Evolutionary conservation across 164 flowering plant species (phyloP).

Genomic region (Stephania japonica): DNA sequence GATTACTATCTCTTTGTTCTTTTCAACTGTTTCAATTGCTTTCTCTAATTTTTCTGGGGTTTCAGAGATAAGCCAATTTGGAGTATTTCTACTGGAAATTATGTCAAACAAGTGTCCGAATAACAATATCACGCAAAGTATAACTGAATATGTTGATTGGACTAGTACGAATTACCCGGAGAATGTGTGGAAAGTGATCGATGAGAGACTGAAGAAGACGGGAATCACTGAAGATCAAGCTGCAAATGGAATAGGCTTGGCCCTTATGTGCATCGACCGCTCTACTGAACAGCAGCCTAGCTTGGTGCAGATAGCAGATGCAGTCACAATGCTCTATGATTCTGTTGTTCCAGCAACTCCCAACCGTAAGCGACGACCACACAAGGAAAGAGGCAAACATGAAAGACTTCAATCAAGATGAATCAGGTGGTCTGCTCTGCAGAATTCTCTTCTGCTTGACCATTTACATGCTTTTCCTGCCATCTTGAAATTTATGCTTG

Average conservation of each 20-base stretch:
- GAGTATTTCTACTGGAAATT: constrained; percentile 45
- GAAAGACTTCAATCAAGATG: not conserved
- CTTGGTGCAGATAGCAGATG: constrained; percentile 21
- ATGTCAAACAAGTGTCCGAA: constrained; percentile 31
- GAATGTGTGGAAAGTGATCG: constrained; percentile 32
- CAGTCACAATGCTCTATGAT: constrained; percentile 19
- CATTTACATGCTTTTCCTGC: too few relatives aligned
- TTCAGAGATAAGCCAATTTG: constrained; percentile 39
- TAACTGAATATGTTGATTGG: constrained; percentile 33
- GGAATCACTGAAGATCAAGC: constrained; percentile 30
- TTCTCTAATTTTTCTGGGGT: not conserved
- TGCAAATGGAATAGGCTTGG: constrained; percentile 31
- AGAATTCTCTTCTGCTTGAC: too few relatives aligned
- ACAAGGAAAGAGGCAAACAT: constrained; percentile 2
- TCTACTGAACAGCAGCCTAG: constrained; percentile 25
- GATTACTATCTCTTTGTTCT: not conserved
- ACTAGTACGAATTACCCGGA: constrained; percentile 34
- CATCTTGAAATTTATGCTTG: too few relatives aligned
- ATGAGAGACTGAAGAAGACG: constrained; percentile 31
- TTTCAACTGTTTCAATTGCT: not conserved
- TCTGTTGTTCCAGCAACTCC: constrained; percentile 17
- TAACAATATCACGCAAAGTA: constrained; percentile 27
- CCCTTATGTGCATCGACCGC: constrained; percentile 42
- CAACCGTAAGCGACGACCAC: constrained; percentile 16
- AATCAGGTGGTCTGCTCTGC: not conserved